Evolutionary conservation across 2,329 filamentous ascomycete species (phyloP).

Genomic region (Sclerotinia sclerotiorum): DNA sequence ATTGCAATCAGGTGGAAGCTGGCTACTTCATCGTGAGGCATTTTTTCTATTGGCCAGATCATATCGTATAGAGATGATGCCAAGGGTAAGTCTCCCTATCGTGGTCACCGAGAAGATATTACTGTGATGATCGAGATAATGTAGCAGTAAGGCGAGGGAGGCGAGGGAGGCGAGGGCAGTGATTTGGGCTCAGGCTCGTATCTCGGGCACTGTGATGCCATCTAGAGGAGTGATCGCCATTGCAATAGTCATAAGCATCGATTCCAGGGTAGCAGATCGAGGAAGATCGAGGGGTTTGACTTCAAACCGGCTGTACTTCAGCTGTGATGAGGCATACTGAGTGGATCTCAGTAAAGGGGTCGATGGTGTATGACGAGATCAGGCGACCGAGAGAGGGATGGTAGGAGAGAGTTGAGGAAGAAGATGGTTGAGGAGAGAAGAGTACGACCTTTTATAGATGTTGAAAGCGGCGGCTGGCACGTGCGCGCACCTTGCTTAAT

Average conservation of each 20-base stretch:
- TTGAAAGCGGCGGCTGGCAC: too few species aligned
- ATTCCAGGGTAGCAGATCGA: slow-evolving; percentile 13
- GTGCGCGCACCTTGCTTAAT: too few species aligned
- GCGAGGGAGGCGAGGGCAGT: not conserved
- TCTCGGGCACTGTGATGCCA: not conserved
- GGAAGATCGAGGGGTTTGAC: not conserved
- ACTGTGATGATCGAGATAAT: not conserved
- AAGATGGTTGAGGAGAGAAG: not conserved
- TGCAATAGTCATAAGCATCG: not conserved
- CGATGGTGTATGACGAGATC: not conserved
- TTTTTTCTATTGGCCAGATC: too few species aligned
- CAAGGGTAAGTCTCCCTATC: too few species aligned
- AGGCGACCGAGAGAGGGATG: not conserved
- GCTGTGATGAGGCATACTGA: not conserved
- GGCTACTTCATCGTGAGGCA: too few species aligned
- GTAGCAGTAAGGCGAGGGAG: not conserved
- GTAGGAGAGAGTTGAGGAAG: slow-evolving; percentile 2
- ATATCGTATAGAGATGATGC: too few species aligned
- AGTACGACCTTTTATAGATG: not conserved
- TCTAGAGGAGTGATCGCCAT: not conserved
- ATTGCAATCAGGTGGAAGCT: too few species aligned
- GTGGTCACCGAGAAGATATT: too few species aligned
- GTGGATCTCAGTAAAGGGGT: not conserved
- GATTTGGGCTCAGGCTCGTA: not conserved
- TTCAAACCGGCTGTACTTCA: slow-evolving; percentile 4